Conservation (phyloP, 257 asterid species). For the Rhazya stricta region DNA sequence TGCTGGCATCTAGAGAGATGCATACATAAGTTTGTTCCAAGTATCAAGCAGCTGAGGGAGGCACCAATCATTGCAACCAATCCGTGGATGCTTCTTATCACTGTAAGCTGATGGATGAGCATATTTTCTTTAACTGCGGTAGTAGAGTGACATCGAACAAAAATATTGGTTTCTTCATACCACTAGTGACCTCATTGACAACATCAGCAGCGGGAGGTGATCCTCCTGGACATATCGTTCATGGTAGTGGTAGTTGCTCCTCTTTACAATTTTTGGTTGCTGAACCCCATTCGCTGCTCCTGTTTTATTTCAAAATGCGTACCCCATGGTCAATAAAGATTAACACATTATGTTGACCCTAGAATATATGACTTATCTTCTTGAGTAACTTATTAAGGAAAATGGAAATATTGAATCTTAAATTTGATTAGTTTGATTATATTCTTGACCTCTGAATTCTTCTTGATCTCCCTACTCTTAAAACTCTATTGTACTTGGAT, state of each 20-base stretch:
- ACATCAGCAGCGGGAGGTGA: slow-evolving; percentile 18
- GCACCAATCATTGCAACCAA: slow-evolving; percentile 64
- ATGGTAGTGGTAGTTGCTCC: slow-evolving; percentile 18
- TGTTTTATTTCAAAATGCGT: neutral
- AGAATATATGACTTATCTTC: neutral
- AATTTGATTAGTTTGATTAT: no score
- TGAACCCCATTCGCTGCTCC: slow-evolving; percentile 29
- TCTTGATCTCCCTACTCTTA: neutral
- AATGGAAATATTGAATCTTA: no score
- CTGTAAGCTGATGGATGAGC: slow-evolving; percentile 53
- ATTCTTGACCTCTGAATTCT: no score
- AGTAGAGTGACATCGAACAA: slow-evolving; percentile 48
- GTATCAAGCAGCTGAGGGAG: slow-evolving; percentile 60
- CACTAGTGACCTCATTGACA: slow-evolving; percentile 30
- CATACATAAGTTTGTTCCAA: slow-evolving; percentile 62
- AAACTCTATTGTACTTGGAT: no score
- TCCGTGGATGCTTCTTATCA: slow-evolving; percentile 24
- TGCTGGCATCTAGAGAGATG: slow-evolving; percentile 19
- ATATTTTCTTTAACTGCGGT: slow-evolving; percentile 44
- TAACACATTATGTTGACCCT: neutral
- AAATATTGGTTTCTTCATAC: slow-evolving; percentile 32
- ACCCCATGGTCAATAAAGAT: neutral
- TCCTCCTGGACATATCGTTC: slow-evolving; percentile 36
- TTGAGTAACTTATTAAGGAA: no score
- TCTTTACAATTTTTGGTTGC: slow-evolving; percentile 24